These are phyloP conservation scores for Mycena metata DNA, from an alignment of 768 basidiomycete genomes.

Conservation along the genomic window DNA sequence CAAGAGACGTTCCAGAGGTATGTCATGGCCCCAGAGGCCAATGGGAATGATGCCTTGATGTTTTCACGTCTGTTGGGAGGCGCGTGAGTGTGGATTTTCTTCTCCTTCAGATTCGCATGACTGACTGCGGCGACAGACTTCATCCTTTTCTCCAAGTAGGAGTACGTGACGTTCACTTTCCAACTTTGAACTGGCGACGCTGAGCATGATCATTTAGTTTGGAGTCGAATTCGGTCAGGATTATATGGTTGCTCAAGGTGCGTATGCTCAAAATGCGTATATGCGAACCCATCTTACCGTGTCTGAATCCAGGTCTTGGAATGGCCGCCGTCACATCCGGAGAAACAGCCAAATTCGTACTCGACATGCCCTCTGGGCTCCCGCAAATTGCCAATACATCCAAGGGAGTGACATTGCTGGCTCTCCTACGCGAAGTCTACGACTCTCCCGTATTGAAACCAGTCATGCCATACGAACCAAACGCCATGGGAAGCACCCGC, in stretches of 20 bases:
- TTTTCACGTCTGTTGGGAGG: conserved; percentile 29
- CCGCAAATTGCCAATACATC: conserved; percentile 9
- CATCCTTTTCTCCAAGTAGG: conserved; percentile 33
- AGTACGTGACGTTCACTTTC: conserved; percentile 4
- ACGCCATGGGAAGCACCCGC: conserved; percentile 45
- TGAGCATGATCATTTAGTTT: conserved; percentile 20
- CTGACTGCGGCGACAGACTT: conserved; percentile 6
- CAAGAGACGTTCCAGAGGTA: conserved; percentile 13
- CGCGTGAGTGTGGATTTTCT: conserved; percentile 18
- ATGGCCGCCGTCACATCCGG: conserved; percentile 28
- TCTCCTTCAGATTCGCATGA: no score
- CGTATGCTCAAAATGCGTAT: background rate
- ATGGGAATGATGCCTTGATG: conserved; percentile 32
- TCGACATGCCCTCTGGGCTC: conserved; percentile 20
- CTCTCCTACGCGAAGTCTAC: conserved; percentile 65
- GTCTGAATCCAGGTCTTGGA: conserved; percentile 25
- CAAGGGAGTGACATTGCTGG: conserved; percentile 58
- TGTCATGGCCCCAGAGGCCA: conserved; percentile 32
- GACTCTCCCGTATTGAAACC: conserved; percentile 64
- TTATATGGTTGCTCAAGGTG: conserved; percentile 30
- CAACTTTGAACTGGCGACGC: no score
- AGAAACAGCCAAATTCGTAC: background rate
- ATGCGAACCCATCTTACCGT: background rate
- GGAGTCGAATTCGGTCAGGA: conserved; percentile 35
- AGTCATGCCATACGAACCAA: conserved; percentile 65